A percentile compares a stretch with the other conserved stretches of the same genome.
Conservation (phyloP, 192 early-diverging fungal species). For the Dissophora globulifera region DNA sequence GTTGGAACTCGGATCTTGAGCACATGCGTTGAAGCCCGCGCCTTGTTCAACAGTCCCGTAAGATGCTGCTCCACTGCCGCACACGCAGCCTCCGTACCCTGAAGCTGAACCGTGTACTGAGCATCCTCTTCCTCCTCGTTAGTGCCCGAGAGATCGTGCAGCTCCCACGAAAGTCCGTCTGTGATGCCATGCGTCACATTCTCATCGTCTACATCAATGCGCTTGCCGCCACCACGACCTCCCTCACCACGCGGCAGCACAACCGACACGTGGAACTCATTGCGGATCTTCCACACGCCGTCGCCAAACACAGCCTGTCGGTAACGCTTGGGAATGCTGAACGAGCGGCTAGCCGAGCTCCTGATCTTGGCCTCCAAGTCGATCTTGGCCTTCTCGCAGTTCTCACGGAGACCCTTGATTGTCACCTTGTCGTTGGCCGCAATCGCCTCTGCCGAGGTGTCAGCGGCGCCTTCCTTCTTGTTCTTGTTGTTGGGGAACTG, state of each 20-base stretch:
- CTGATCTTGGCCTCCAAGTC: constrained; percentile 64
- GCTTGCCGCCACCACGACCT: constrained; percentile 27
- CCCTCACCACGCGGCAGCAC: constrained; percentile 47
- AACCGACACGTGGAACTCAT: constrained; percentile 70
- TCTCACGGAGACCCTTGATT: constrained; percentile 44
- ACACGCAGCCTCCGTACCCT: constrained; percentile 42
- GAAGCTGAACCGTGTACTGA: constrained; percentile 41
- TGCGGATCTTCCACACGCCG: constrained; percentile 66
- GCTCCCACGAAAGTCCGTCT: constrained; percentile 46
- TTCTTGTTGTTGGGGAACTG: constrained; percentile 71
- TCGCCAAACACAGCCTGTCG: constrained; percentile 64
- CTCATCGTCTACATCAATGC: constrained; percentile 59
- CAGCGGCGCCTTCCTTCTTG: constrained; percentile 54
- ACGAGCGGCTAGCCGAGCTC: constrained; percentile 57
- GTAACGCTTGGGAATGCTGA: constrained; percentile 63
- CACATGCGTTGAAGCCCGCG: constrained; percentile 34
- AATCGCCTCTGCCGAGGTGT: constrained; percentile 37
- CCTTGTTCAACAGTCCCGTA: constrained; percentile 31
- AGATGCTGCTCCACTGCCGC: constrained; percentile 43
- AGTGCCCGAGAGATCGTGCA: constrained; percentile 35
- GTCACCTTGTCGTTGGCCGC: constrained; percentile 38
- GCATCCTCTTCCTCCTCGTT: constrained; percentile 19
- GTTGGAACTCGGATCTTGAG: constrained; percentile 48
- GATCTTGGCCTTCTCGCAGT: constrained; percentile 52
- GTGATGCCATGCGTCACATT: constrained; percentile 38